Evolutionary conservation across 305 asterid species (phyloP).

Genomic region (Plantago rigida): DNA sequence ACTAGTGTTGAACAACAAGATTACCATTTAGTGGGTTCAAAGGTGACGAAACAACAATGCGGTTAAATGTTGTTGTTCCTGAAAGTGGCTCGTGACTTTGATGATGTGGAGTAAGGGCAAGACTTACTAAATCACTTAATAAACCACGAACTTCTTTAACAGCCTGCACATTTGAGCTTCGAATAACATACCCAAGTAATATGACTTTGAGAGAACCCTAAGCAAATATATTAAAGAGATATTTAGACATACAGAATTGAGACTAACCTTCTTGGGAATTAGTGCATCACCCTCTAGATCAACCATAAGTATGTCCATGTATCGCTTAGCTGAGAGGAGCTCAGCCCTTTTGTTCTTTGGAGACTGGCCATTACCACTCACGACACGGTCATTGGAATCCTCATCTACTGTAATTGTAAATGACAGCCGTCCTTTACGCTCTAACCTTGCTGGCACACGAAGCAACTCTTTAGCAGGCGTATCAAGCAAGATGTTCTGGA

Average conservation of each 20-base stretch:
- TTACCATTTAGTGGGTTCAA: conserved; percentile 80
- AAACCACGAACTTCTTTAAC: conserved; percentile 75
- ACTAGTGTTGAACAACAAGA: conserved; percentile 18
- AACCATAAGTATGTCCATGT: conserved; percentile 60
- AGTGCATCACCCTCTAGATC: conserved; percentile 83
- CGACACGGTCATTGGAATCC: conserved; percentile 36
- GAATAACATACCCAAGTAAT: conserved; percentile 20
- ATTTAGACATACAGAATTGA: conserved; percentile 7
- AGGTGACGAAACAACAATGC: conserved; percentile 58
- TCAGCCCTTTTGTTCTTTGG: conserved; percentile 50
- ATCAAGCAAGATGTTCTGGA: conserved; percentile 39
- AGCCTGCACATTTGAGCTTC: conserved; percentile 44
- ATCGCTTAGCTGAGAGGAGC: conserved; percentile 47
- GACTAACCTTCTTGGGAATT: conserved; percentile 74
- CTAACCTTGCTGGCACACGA: conserved; percentile 84
- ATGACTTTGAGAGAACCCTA: conserved; percentile 3
- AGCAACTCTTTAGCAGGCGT: conserved; percentile 44
- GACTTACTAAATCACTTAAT: conserved; percentile 60
- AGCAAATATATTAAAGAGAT: conserved; percentile 12
- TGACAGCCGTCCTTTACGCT: conserved; percentile 52
- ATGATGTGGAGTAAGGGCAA: conserved; percentile 64
- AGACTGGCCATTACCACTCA: conserved; percentile 44
- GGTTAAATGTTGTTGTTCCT: conserved; percentile 77
- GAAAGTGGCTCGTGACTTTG: conserved; percentile 74
- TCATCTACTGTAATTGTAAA: conserved; percentile 77